A percentile compares a stretch with the other conserved stretches of the same genome.
Evolutionary conservation across 257 asterid species (phyloP).

Genomic region (Nyctanthes arbortristis): DNA sequence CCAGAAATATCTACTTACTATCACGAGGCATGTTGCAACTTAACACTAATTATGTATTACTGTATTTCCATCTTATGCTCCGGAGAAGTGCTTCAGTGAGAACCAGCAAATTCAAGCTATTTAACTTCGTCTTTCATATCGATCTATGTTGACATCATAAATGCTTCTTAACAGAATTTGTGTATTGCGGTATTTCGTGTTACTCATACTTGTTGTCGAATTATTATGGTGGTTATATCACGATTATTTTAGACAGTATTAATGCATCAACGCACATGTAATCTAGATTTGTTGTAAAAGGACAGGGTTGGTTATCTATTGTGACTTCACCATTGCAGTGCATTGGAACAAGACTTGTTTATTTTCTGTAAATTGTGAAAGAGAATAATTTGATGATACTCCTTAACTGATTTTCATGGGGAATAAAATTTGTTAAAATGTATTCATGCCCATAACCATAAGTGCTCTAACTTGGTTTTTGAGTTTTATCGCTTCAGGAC

Average conservation of each 20-base stretch:
- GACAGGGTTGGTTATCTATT: neutral
- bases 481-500: neutral
- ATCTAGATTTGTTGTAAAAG: no score
- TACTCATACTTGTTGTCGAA: no score
- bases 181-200: no score
- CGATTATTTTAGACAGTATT: neutral
- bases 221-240: neutral
- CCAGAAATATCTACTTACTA: neutral
- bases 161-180: no score
- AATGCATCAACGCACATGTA: slow-evolving; percentile 2
- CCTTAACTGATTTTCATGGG: neutral
- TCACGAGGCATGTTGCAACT: neutral
- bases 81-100: neutral
- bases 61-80: neutral
- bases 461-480: neutral
- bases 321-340: neutral
- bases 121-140: neutral
- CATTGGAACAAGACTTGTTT: neutral
- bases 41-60: neutral
- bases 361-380: neutral
- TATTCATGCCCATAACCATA: neutral
- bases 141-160: neutral
- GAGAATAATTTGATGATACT: neutral
- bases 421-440: neutral
- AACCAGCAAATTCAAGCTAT: neutral